phyloP scores from a whole-genome alignment of 2,329 filamentous ascomycete genomes.

The Neocucurbitaria cava region DNA sequence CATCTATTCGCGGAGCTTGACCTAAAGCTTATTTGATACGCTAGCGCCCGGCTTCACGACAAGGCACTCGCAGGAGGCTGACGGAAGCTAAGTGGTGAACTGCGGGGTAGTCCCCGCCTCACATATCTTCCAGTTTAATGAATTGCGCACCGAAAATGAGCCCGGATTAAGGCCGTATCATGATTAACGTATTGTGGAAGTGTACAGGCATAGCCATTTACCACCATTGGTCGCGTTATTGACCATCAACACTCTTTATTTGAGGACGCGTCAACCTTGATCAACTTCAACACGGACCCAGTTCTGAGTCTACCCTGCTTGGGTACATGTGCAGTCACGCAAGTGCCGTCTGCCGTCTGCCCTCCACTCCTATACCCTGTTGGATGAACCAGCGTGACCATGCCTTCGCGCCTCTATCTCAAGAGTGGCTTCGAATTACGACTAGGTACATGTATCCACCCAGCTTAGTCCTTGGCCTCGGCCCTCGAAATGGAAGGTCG shows the following conservation, averaged over 20 bases:
- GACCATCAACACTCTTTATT: not conserved
- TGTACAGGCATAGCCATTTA: too few relatives aligned
- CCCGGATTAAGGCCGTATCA: not conserved
- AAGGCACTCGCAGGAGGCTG: conserved; percentile 24
- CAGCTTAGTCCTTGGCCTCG: conserved; percentile 7
- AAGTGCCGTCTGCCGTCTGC: conserved; percentile 14
- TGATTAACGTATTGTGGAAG: too few relatives aligned
- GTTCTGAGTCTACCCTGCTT: conserved; percentile 6
- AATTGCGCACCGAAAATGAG: not conserved
- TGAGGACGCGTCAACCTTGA: too few relatives aligned
- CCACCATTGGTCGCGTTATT: not conserved
- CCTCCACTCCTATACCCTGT: not conserved
- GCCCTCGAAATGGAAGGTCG: conserved; percentile 28
- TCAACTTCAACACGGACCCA: conserved; percentile 2
- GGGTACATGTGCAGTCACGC: conserved; percentile 15
- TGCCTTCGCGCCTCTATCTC: conserved; percentile 16
- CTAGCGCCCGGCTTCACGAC: conserved; percentile 21
- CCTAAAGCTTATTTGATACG: conserved; percentile 33
- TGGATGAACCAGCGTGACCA: conserved; percentile 3
- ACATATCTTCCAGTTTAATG: not conserved
- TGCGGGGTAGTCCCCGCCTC: conserved; percentile 29
- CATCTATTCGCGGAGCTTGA: conserved; percentile 28
- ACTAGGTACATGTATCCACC: conserved; percentile 12
- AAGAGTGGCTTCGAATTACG: conserved; percentile 8
- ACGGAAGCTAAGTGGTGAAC: conserved; percentile 29